Evolutionary conservation across 2,329 filamentous ascomycete genomes (phyloP), one percentile per base, ranked within the genome.

Genomic region (Aurifilum marmelostoma): DNA sequence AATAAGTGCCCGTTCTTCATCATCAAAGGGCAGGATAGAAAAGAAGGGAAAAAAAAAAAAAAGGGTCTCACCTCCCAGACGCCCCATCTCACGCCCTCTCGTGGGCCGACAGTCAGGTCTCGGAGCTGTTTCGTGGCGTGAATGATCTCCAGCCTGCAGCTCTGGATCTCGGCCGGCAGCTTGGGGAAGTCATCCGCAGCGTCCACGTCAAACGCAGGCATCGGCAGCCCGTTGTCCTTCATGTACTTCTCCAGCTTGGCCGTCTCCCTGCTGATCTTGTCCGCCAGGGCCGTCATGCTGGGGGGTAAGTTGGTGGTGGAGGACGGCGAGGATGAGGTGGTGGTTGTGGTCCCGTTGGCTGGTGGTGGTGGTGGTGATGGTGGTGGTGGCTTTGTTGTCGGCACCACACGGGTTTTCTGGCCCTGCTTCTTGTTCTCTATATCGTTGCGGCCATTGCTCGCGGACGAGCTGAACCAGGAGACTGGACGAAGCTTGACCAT

Each of bases 21-120:
- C 2, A 12, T 39, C 3, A 11, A 9, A 12, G 47, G 50, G n/a
- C n/a, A n/a, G 11, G 6, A n/a, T 61, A 59, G 37, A 78, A 41
- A 43, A 43, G 16, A 3, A 43, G 6, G 9, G n/a, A 6, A n/a
- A 47, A 11, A 43, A 43, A n/a, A 11, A n/a, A n/a, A n/a, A 47
- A 11, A 47, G 21, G 43, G 21, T 47, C 83, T 75, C 73, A 85
- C 84, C 74, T 80, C 83, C 85, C 83, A 87, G 66, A 83, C 79
- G 65, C 82, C 80, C 83, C 83, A 87, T 75, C 85, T 78, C 9
- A 87, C 73, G n/a, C 76, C 79, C 72, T 87, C 84, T 47, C 80
- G 78, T 0, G 85, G 85, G 0, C 85, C 85, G 29, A 83, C 80
- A 21, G 84, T 81, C 64, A 88, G 76, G 61, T 79, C 75, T 2